Base-by-base conservation (phyloP, 768 basidiomycete genomes). In the Russula griseocarnosa region DNA sequence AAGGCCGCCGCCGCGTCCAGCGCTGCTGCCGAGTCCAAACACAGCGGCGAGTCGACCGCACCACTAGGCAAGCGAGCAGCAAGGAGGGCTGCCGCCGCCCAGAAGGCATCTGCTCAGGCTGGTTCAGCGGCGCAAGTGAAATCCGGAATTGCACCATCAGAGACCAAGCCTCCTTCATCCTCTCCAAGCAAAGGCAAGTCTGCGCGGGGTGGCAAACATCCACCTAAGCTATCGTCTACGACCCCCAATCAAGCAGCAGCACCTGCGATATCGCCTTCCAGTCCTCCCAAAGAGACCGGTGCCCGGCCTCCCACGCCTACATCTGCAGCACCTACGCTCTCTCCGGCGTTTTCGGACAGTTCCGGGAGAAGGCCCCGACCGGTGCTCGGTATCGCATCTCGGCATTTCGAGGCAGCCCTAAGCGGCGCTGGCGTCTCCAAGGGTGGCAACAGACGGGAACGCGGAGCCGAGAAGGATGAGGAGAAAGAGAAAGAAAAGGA, bases 341-440 rank as follows among this genome's bases (percentile, higher is more conserved):
- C 56, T 46, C 44, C 56, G 5, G 56, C 44, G 22, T 47, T 30
- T 16, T 53, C 77, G 3, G 79, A 82, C 26, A 79, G 83, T 36
- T 67, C 73, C 18, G 52, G 53, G 14, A 63, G 58, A 30, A 49
- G 66, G 11, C 0, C 51, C 5, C 82, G 87, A 7, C 86, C 86
- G 1, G 77, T 86, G 11, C 74, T 90, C 36, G 86, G 87, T 0
- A 71, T 87, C 9, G 85, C 79, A 0, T 84, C 83, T 3, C 79
- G 88, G 14, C 86, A 89, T 16, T 86, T 91, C 58, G 87, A 89
- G 68, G 87, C 84, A 8, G 89, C 89, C 9, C 73, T 91, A 32
- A 88, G 74, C 61, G 84, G 86, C 0, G 83, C 84, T 0, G 85
- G 84, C 6, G 83, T 84, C 5, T 73, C 78, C n/a, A 75, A 79